Percentiles rank a stretch among this genome's conserved stretches.
Evolutionary conservation across 2,329 filamentous ascomycete genomes (phyloP).

Genomic region (Paramyrothecium roridum): DNA sequence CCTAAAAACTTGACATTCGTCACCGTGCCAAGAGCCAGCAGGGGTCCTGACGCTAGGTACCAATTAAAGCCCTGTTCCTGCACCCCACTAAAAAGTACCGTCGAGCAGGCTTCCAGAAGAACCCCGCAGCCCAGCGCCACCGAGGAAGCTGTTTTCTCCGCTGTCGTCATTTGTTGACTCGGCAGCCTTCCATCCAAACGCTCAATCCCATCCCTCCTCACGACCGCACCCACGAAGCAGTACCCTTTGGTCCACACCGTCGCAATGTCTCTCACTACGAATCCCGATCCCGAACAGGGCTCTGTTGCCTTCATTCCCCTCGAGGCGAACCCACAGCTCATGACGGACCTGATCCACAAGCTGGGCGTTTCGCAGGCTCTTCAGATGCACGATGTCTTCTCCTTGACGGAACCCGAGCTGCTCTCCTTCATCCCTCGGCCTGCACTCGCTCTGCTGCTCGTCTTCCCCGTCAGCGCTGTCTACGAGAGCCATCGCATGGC

Average conservation of each 20-base stretch:
- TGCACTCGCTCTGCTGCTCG: conserved; percentile 81
- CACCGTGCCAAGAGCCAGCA: too few relatives aligned
- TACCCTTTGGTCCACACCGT: not conserved
- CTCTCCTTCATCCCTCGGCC: conserved; percentile 86
- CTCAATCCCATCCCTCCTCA: not conserved
- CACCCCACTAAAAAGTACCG: not conserved
- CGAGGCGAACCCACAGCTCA: conserved; percentile 81
- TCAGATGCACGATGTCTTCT: conserved; percentile 87
- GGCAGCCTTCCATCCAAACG: not conserved
- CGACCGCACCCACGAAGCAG: not conserved
- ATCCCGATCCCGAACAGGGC: conserved; percentile 35
- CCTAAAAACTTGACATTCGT: too few relatives aligned
- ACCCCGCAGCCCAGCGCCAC: not conserved
- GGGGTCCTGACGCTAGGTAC: not conserved
- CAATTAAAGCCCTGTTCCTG: not conserved
- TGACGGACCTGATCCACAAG: conserved; percentile 77
- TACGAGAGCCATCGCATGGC: conserved; percentile 75
- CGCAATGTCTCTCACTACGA: conserved; percentile 28
- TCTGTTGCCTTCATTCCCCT: conserved; percentile 54
- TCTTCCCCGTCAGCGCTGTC: conserved; percentile 77
- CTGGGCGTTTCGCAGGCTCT: conserved; percentile 79
- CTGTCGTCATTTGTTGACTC: not conserved
- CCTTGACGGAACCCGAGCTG: conserved; percentile 79
- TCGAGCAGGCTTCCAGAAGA: not conserved
- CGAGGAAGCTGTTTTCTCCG: not conserved